Conservation (phyloP, 805 yeast genomes). For the Candida ulmi region DNA sequence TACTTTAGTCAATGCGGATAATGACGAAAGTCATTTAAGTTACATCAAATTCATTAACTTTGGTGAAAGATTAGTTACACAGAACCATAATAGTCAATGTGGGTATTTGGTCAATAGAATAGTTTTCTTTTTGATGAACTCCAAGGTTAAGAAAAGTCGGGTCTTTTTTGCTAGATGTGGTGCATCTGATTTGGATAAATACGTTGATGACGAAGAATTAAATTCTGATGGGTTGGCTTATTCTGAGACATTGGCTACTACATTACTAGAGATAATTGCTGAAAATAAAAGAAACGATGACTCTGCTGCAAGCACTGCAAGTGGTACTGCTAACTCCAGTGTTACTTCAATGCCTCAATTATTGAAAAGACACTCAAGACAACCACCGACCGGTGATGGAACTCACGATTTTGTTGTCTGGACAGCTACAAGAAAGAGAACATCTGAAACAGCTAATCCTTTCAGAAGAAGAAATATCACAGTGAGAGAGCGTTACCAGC, state of each 20-base stretch:
- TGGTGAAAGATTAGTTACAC: slow-evolving; percentile 77
- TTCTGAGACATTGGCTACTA: slow-evolving; percentile 55
- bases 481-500: slow-evolving; percentile 71
- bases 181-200: slow-evolving; percentile 40
- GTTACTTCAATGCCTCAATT: slow-evolving; percentile 9
- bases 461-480: slow-evolving; percentile 60
- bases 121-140: slow-evolving; percentile 86
- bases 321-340: slow-evolving; percentile 12
- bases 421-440: slow-evolving; percentile 88
- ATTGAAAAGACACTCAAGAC: slow-evolving; percentile 25
- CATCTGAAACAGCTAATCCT: slow-evolving; percentile 70
- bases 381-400: slow-evolving; percentile 46
- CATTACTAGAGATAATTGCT: slow-evolving; percentile 36
- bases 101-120: slow-evolving; percentile 90
- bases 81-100: slow-evolving; percentile 74
- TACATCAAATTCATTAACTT: slow-evolving; percentile 87
- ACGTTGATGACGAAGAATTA: slow-evolving; percentile 75
- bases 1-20: slow-evolving; percentile 53
- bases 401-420: slow-evolving; percentile 71
- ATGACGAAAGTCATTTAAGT: slow-evolving; percentile 46
- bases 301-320: slow-evolving; percentile 1
- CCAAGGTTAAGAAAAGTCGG: slow-evolving; percentile 80
- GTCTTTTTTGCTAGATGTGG: slow-evolving; percentile 91
- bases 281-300: slow-evolving; percentile 23
- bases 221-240: slow-evolving; percentile 68